Evolutionary conservation across 176 grass and related monocot species (phyloP), one percentile per base, ranked within the genome.

Genomic region (Pontederia crassipes): DNA sequence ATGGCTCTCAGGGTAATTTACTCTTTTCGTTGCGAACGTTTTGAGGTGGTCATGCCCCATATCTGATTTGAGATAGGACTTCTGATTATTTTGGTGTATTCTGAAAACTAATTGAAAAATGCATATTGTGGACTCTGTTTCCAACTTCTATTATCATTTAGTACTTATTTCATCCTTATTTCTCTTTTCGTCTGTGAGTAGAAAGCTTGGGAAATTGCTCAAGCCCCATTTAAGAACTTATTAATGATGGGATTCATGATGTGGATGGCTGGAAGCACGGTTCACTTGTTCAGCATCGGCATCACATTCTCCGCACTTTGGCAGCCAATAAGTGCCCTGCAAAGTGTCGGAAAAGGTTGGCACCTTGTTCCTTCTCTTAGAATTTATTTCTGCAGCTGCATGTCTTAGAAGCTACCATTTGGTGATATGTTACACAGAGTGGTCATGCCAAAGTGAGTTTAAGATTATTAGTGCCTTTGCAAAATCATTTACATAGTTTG

Each of bases 181-280:
- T 86, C 12, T 28, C 48, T 12, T 72, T 11, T 52, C 20, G 72
- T 49, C 18, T 72, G 8, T 29, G 67, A 70, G 57, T 73, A 98
- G 93, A 98, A 98, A 89, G 93, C 93, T 48, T 92, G 87, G 93
- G 93, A 98, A 71, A 82, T 98, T 54, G 88, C 93, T 48, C 93
- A 98, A 84, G 24, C 88, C 14, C 87, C 93, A 4, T 92, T 98
- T 58, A 98, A 98, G 68, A 98, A 92, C 87, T 78, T 92, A 8
- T 71, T 98, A 75, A 98, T 98, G 93, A 98, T 92, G 93, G 93
- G 93, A 2, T 98, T 98, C 48, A 98, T 98, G 93, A 98, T 98
- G 93, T 98, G 93, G 93, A 98, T 98, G 93, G 81, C 93, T 12
- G 93, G 93, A 78, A 92, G 61, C 70, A 92, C 93, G 15, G 84